Evolutionary conservation across 139 green algal genomes (phyloP), one percentile per base, ranked within the genome.

Genomic region (Coelastrella sp.): DNA sequence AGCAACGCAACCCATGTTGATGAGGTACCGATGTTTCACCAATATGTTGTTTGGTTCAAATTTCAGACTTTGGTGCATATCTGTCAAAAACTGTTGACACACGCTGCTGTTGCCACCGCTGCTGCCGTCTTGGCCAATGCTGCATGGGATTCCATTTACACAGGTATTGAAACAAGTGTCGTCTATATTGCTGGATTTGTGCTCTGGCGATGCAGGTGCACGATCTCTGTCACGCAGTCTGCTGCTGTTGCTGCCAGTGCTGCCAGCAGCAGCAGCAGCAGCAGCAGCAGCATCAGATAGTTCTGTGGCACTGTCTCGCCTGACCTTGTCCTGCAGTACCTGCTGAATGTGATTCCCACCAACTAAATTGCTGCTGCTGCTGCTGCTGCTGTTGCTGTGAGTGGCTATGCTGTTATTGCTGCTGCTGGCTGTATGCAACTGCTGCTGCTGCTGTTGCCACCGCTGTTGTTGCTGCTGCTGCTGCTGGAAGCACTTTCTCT

Each of bases 231-330:
- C n/a, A n/a, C n/a, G n/a, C n/a, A n/a, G n/a, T n/a, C n/a, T 57
- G 45, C 45, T 57, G 45, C 45, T 57, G 45, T 13, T 53, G 45
- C 30, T 21, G 19, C 35, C 19, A n/a, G 0, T 23, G 37, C 19
- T 27, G 21, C 35, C 37, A 0, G 35, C 67, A 53, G 35, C 7
- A 53, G 67, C 67, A 75, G 67, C 35, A 51, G 35, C 37, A 34
- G 67, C 67, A 75, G 67, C 67, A 45, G 67, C 67, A 75, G 67
- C 67, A 75, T 35, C 67, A 51, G 51, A 45, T 4, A 75, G 25
- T 37, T 53, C 67, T 53, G 35, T 37, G 32, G 67, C 67, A 37
- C 25, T 37, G 51, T 13, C 35, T 27, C 6, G 37, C 35, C 32
- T 9, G 11, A 21, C 8, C 45, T 53, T 8, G 8, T 53, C 8